Evolutionary conservation across 371 early-diverging fungal species (phyloP), one percentile per base, ranked within the genome.

Genomic region (Nematocida major): DNA sequence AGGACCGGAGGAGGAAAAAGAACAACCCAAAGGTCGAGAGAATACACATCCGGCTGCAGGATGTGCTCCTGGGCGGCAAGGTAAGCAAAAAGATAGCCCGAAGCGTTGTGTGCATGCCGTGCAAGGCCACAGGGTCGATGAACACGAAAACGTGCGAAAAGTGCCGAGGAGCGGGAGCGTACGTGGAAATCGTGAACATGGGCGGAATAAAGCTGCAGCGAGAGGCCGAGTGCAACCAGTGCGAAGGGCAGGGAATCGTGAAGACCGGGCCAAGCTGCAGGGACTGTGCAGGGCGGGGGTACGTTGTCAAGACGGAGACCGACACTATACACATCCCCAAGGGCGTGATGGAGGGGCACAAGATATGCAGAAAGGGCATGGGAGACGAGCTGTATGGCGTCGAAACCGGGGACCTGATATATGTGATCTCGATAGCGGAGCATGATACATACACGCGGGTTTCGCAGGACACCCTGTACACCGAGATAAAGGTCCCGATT

Each of bases 81-180:
- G 39, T 51, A 20, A 81, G 59, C 40, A 79, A 78, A 28, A 82
- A 78, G 48, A 68, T 83, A 4, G 78, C 78, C 36, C 45, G 63
- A 61, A 66, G 67, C 34, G 73, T 42, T 40, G 49, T 80, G 34
- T 85, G 85, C 62, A 54, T n/a, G n/a, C 36, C 40, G 39, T 85
- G 85, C 67, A 48, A 80, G 38, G 81, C 81, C 7, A 78, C 79
- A 57, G 85, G 85, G n/a, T 79, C 54, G 18, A 59, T 63, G 38
- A 50, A 77, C 45, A 66, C 54, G 7, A 63, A 68, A 32, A 77
- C 49, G 22, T 85, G 85, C 65, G 42, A 45, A 22, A 68, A 59
- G 43, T 85, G 85, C 79, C 43, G 70, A 36, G 85, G 85, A 51
- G 54, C 43, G 40, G 85, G 85, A 11, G 66, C 43, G 30, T 67